These are phyloP conservation scores for Exsudoporus frostii DNA, from an alignment of 768 basidiomycete genomes.

Conservation along the genomic window DNA sequence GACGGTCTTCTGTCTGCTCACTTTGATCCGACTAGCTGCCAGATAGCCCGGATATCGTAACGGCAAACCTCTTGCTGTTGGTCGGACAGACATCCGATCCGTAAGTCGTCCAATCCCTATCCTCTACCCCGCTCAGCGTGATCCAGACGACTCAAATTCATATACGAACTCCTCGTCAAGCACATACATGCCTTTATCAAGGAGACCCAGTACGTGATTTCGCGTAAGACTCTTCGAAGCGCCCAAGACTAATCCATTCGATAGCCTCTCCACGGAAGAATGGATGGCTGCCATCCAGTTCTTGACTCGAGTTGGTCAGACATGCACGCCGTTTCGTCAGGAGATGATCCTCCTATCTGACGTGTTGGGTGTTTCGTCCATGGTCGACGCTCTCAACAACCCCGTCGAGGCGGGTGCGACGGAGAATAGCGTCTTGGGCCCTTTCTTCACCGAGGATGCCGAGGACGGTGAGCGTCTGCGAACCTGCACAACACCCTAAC, in stretches of 20 bases:
- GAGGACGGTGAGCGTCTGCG: constrained; percentile 50
- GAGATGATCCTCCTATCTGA: constrained; percentile 90
- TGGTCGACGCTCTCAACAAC: constrained; percentile 76
- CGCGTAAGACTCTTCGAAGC: not conserved
- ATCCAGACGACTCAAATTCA: constrained; percentile 42
- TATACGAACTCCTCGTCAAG: constrained; percentile 50
- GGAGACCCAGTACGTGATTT: constrained; percentile 54
- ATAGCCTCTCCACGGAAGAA: constrained; percentile 72
- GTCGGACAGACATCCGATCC: constrained; percentile 36
- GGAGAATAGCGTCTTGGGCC: constrained; percentile 75
- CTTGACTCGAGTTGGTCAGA: constrained; percentile 72
- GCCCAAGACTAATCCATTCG: not conserved
- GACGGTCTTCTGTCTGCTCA: not conserved
- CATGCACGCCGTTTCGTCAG: constrained; percentile 63
- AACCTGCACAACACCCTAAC: not conserved
- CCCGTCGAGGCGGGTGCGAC: constrained; percentile 60
- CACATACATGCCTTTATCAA: constrained; percentile 74
- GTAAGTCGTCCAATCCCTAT: constrained; percentile 26
- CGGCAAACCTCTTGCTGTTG: constrained; percentile 43
- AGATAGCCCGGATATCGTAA: constrained; percentile 47
- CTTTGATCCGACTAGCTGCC: constrained; percentile 37
- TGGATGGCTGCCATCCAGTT: constrained; percentile 83
- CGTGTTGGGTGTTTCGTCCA: constrained; percentile 69
- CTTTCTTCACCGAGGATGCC: constrained; percentile 79
- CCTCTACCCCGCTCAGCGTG: not conserved